Percentiles rank a stretch among this genome's conserved stretches.
These are phyloP conservation scores for Xylariaceae sp. DNA, from an alignment of 2,329 filamentous ascomycete species.

Conservation along the genomic window DNA sequence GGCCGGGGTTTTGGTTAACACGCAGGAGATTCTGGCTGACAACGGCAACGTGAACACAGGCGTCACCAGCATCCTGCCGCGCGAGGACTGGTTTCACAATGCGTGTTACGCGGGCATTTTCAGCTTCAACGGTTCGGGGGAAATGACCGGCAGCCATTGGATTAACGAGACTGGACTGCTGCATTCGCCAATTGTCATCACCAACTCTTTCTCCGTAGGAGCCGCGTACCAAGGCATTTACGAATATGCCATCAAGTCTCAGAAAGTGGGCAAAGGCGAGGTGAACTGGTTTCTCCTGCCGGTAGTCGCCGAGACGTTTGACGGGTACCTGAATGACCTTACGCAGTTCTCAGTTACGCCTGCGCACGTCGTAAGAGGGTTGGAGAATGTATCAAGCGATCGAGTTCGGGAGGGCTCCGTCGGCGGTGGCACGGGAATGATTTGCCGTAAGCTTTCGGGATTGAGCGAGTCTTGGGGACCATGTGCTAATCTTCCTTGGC, in stretches of 20 bases:
- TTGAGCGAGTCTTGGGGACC: not conserved
- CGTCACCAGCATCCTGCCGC: slow-evolving; percentile 47
- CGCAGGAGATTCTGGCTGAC: slow-evolving; percentile 39
- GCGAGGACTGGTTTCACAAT: slow-evolving; percentile 41
- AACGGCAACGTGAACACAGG: slow-evolving; percentile 44
- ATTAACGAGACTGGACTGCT: slow-evolving; percentile 58
- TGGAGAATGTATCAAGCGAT: slow-evolving; percentile 47
- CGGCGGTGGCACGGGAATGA: slow-evolving; percentile 59
- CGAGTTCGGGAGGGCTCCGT: slow-evolving; percentile 58
- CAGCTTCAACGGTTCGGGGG: slow-evolving; percentile 61
- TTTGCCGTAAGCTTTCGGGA: slow-evolving; percentile 25
- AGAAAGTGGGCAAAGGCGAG: slow-evolving; percentile 40
- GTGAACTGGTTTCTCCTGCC: slow-evolving; percentile 54
- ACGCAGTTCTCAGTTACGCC: slow-evolving; percentile 51
- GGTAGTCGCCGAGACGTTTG: slow-evolving; percentile 60
- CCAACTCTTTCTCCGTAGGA: slow-evolving; percentile 55
- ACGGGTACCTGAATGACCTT: slow-evolving; percentile 58
- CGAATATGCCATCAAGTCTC: slow-evolving; percentile 49
- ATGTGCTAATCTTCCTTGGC: not conserved
- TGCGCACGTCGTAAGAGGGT: slow-evolving; percentile 50
- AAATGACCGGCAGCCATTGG: slow-evolving; percentile 59
- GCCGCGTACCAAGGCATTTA: slow-evolving; percentile 56
- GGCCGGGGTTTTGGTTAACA: slow-evolving; percentile 45
- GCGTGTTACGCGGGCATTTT: slow-evolving; percentile 51
- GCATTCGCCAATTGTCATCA: slow-evolving; percentile 57